Evolutionary conservation across 768 basidiomycete species (phyloP).

Genomic region (Serendipita sp.): DNA sequence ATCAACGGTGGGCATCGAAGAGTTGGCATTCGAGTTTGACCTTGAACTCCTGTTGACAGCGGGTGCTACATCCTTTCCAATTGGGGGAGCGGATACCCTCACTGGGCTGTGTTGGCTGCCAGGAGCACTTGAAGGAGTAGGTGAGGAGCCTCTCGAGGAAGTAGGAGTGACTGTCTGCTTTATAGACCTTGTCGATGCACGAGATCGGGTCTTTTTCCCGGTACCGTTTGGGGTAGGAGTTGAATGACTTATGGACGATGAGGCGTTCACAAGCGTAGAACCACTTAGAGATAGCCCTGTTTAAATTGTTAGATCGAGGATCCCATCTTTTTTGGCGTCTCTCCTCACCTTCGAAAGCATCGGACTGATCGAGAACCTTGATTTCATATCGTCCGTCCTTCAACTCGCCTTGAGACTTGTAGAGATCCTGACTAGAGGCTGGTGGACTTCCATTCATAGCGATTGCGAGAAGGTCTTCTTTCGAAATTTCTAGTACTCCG

Average conservation of each 20-base stretch:
- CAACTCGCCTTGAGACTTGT: constrained; percentile 40
- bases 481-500: constrained; percentile 40
- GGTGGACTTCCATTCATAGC: not conserved
- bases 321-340: constrained; percentile 4
- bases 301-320: not conserved
- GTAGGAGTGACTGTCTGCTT: not conserved
- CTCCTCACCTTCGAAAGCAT: constrained; percentile 44
- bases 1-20: not conserved
- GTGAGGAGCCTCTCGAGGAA: not conserved
- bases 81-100: not conserved
- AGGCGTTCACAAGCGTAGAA: not conserved
- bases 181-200: not conserved
- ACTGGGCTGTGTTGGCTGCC: not conserved
- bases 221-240: too few species aligned
- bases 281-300: not conserved
- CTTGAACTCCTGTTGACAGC: not conserved
- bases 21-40: not conserved
- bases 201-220: not conserved
- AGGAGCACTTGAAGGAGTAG: not conserved
- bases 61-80: not conserved
- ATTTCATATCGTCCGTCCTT: constrained; percentile 24
- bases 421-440: constrained; percentile 44
- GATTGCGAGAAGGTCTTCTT: constrained; percentile 3
- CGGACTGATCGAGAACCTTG: constrained; percentile 54
- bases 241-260: not conserved